Conservation (phyloP, 352 stramenopile genomes). For the Phytopythium montanum region DNA sequence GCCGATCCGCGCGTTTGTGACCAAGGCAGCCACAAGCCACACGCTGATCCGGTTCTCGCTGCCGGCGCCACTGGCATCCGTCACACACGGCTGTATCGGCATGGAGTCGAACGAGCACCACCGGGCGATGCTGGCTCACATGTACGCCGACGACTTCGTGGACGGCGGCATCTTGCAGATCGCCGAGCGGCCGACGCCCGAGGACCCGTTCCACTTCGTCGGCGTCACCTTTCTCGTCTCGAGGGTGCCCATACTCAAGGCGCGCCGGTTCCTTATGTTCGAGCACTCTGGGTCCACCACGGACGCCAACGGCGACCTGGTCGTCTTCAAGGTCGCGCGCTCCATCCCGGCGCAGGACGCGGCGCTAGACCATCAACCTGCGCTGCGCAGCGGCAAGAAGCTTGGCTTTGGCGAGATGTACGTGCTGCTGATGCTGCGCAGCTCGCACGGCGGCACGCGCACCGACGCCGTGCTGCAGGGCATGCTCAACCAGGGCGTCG, state of each 20-base stretch:
- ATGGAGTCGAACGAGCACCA: constrained; percentile 29
- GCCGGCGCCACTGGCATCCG: constrained; percentile 33
- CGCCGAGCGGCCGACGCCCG: constrained; percentile 1
- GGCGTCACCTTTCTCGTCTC: neutral
- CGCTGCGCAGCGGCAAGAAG: neutral
- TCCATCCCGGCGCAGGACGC: constrained; percentile 19
- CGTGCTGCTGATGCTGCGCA: neutral
- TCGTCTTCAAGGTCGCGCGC: neutral
- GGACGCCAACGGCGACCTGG: neutral
- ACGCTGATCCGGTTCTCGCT: constrained; percentile 32
- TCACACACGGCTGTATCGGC: constrained; percentile 28
- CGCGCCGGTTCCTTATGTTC: neutral
- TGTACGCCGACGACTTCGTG: constrained; percentile 46
- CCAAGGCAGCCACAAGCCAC: constrained; percentile 14
- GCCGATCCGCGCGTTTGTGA: constrained; percentile 17
- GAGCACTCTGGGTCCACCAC: neutral
- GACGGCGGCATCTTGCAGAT: constrained; percentile 26
- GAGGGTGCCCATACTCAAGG: neutral
- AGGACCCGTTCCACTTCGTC: neutral
- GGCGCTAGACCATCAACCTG: neutral
- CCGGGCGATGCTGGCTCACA: constrained; percentile 28
- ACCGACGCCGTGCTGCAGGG: neutral
- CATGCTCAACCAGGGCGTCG: neutral
- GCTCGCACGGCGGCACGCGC: neutral
- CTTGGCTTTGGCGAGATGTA: neutral